Percentiles rank a stretch among this genome's conserved stretches.
These are phyloP conservation scores for Mariannaea sp. DNA, from an alignment of 2,329 filamentous ascomycete genomes.

Conservation along the genomic window DNA sequence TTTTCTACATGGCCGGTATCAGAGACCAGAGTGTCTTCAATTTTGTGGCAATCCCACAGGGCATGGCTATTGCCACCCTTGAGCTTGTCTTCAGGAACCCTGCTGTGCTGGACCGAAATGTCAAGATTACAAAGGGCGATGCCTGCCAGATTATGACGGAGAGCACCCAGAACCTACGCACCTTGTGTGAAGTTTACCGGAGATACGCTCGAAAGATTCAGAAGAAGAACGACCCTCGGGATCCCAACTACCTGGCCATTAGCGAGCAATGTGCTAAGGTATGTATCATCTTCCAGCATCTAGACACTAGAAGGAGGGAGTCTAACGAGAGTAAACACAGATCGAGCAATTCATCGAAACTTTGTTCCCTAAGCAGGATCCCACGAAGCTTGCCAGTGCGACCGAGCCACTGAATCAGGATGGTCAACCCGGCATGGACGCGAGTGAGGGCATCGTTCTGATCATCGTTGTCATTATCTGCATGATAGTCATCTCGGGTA, in stretches of 20 bases:
- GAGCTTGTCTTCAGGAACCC: slow-evolving; percentile 93
- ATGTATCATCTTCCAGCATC: slow-evolving; percentile 1
- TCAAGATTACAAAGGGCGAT: slow-evolving; percentile 96
- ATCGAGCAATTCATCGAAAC: slow-evolving; percentile 96
- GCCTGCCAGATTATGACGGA: slow-evolving; percentile 91
- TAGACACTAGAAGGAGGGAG: background rate
- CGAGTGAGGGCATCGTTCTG: slow-evolving; percentile 69
- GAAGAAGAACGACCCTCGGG: slow-evolving; percentile 90
- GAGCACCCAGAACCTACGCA: slow-evolving; percentile 85
- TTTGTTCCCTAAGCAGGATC: slow-evolving; percentile 84
- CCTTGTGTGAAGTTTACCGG: slow-evolving; percentile 82
- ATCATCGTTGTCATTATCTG: slow-evolving; percentile 68
- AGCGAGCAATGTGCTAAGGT: slow-evolving; percentile 89
- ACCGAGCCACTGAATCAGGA: slow-evolving; percentile 45
- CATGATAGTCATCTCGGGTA: slow-evolving; percentile 70
- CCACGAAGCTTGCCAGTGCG: slow-evolving; percentile 58
- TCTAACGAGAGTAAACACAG: slow-evolving; percentile 52
- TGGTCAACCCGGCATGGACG: slow-evolving; percentile 53
- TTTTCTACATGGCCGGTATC: slow-evolving; percentile 97
- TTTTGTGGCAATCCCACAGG: slow-evolving; percentile 95
- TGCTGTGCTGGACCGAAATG: slow-evolving; percentile 78
- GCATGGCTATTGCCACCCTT: slow-evolving; percentile 95
- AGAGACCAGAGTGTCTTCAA: slow-evolving; percentile 98
- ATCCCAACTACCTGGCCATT: slow-evolving; percentile 91
- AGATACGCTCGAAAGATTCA: slow-evolving; percentile 80